Conservation (phyloP, 2,329 filamentous ascomycete genomes). For the Microdochium trichocladiopsis region DNA sequence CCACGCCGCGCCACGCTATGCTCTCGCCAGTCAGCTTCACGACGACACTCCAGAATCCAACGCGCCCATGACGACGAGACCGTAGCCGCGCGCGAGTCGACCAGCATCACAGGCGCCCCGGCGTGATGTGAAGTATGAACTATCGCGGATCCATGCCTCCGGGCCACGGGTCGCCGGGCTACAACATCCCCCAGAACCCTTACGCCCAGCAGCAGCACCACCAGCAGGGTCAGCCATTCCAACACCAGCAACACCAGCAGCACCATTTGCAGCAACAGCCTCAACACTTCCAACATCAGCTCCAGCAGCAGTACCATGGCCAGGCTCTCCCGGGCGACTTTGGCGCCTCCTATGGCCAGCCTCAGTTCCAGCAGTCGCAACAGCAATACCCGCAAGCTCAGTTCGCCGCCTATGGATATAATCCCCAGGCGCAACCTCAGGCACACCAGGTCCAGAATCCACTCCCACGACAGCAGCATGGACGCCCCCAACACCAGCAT, state of each 20-base stretch:
- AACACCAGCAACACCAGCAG: constrained; percentile 11
- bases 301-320: constrained; percentile 13
- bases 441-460: constrained; percentile 9
- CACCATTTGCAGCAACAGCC: constrained; percentile 10
- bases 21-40: not conserved
- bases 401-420: constrained; percentile 5
- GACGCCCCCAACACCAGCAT: constrained; percentile 6
- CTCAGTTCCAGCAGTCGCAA: constrained; percentile 8
- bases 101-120: constrained; percentile 1
- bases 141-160: constrained; percentile 22
- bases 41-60: not conserved
- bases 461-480: constrained; percentile 9
- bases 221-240: constrained; percentile 4
- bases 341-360: constrained; percentile 11
- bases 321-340: constrained; percentile 7
- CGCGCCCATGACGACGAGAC: not conserved
- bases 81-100: not conserved
- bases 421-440: constrained; percentile 8
- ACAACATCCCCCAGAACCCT: constrained; percentile 15
- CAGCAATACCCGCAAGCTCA: constrained; percentile 14
- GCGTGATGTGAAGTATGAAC: constrained; percentile 23
- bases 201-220: constrained; percentile 16
- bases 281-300: constrained; percentile 10
- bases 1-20: not conserved
- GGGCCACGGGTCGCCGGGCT: constrained; percentile 20